These are phyloP conservation scores for Paratrypanosoma confusum DNA, from an alignment of 208 protist genomes.

Conservation along the genomic window DNA sequence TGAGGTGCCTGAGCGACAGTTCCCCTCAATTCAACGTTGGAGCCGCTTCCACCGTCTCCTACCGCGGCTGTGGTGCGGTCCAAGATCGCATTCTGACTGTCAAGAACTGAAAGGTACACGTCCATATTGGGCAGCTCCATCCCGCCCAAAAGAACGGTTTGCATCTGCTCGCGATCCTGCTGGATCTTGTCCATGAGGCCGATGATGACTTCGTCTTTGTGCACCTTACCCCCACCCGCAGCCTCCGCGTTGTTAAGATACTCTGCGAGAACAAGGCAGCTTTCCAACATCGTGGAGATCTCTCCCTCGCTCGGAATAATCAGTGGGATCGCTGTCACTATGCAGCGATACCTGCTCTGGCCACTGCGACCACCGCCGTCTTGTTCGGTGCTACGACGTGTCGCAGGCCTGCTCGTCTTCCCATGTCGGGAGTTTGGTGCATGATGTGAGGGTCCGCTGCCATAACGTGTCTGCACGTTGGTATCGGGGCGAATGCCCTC, in stretches of 20 bases:
- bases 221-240: too few relatives aligned
- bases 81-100: constrained; percentile 49
- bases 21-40: background rate
- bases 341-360: constrained; percentile 8
- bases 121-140: constrained; percentile 40
- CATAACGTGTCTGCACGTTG: constrained; percentile 18
- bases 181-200: constrained; percentile 38
- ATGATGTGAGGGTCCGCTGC: too few relatives aligned
- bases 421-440: too few relatives aligned
- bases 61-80: constrained; percentile 1
- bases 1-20: background rate
- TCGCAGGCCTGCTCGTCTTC: too few relatives aligned
- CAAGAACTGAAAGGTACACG: constrained; percentile 27
- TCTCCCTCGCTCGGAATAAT: constrained; percentile 42
- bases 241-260: constrained; percentile 59
- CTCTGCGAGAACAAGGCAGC: constrained; percentile 64
- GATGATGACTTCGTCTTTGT: constrained; percentile 45
- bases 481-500: constrained; percentile 46
- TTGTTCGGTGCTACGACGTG: too few relatives aligned
- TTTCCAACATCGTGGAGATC: constrained; percentile 65
- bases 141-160: constrained; percentile 50
- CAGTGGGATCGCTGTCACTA: constrained; percentile 57
- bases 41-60: background rate
- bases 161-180: constrained; percentile 44
- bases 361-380: too few relatives aligned